Base-by-base conservation (phyloP, 2,329 filamentous ascomycete species). In the Periconia macrospinosa region DNA sequence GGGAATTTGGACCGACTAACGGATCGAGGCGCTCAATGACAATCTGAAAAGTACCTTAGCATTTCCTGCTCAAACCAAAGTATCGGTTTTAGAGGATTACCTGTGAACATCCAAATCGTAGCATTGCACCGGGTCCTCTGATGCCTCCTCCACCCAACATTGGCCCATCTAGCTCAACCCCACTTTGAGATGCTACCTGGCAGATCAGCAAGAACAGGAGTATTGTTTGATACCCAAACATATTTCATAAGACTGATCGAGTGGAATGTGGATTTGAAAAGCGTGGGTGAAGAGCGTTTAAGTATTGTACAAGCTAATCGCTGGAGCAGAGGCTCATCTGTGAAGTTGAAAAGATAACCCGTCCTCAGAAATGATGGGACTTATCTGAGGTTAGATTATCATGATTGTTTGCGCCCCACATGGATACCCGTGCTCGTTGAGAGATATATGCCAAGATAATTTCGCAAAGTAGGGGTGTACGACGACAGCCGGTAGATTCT, bases 71-170 rank as follows among this genome's bases (percentile, higher is more conserved):
- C 13, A n/a, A 15, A n/a, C 15, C 11, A 23, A 17, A 15, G 7
- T 15, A 30, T 27, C 23, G 23, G 15, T 15, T 2, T 8, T 2
- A 30, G n/a, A 11, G 15, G 8, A 42, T 8, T 45, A 57, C 59
- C 47, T 64, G 58, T 2, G 61, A 62, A 42, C 61, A 64, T 6
- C 58, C 59, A 49, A 64, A 64, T 40, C 61, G 56, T 13, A 64
- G 50, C 61, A 64, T 64, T 3, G 61, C 57, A 9, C 55, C 56
- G 33, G 58, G 55, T 6, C 60, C 56, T 47, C 56, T 55, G 13
- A 23, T 53, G 10, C 56, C 54, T 40, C 60, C 60, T 10, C 60
- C 60, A 43, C 53, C 14, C 33, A 63, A 42, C 60, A 63, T 63
- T 7, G 60, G 60, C 41, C 44, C 23, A n/a, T 62, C 59, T 11